A percentile compares a stretch with the other conserved stretches of the same genome.
Conservation (phyloP, 805 yeast genomes). For the Starmerella apis region DNA sequence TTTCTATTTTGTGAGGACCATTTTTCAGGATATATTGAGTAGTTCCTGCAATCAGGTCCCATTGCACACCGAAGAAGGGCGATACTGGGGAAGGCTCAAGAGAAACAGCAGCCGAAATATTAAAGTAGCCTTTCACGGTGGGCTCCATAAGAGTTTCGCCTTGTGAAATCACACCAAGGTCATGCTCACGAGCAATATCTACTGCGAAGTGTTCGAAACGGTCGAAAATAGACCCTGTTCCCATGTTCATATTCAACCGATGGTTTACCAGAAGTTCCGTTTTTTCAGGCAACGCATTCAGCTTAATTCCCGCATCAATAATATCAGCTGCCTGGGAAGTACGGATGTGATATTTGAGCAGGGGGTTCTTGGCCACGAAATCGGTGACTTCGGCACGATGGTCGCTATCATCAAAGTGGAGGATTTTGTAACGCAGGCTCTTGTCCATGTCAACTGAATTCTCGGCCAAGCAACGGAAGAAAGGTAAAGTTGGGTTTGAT, state of each 20-base stretch:
- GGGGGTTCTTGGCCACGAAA: constrained; percentile 16
- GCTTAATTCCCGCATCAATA: constrained; percentile 61
- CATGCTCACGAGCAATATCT: constrained; percentile 39
- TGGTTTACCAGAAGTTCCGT: constrained; percentile 49
- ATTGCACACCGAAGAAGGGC: constrained; percentile 37
- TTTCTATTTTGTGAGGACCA: constrained; percentile 23
- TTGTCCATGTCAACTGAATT: constrained; percentile 18
- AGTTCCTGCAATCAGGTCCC: constrained; percentile 54
- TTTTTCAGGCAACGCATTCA: constrained; percentile 66
- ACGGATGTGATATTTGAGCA: constrained; percentile 35
- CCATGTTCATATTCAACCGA: constrained; percentile 50
- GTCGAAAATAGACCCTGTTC: constrained; percentile 37
- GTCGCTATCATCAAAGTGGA: constrained; percentile 17
- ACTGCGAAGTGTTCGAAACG: constrained; percentile 30
- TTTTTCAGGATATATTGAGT: constrained; percentile 40
- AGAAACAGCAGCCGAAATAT: constrained; percentile 28
- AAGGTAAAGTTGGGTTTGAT: constrained; percentile 50
- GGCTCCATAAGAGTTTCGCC: constrained; percentile 30
- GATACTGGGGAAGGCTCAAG: constrained; percentile 48
- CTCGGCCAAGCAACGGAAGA: constrained; percentile 53
- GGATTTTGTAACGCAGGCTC: constrained; percentile 17
- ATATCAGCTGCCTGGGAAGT: constrained; percentile 64
- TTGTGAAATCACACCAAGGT: constrained; percentile 38
- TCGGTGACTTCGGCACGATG: constrained; percentile 17
- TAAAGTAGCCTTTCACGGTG: constrained; percentile 35